These are phyloP conservation scores for Canariomyces notabilis DNA, from an alignment of 2,329 filamentous ascomycete genomes.

Conservation along the genomic window DNA sequence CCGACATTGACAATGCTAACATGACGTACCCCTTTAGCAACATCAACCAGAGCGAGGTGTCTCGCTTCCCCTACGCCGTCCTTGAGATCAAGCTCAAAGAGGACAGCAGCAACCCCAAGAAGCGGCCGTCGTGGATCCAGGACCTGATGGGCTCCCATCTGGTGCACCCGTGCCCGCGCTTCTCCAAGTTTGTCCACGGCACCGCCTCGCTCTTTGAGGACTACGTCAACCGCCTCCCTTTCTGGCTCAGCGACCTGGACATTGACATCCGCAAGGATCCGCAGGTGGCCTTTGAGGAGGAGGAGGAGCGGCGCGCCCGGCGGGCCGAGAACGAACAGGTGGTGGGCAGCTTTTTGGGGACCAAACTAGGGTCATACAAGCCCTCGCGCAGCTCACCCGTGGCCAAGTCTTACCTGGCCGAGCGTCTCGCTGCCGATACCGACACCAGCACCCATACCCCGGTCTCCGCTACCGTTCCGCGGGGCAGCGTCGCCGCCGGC, in stretches of 20 bases:
- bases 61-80: slow-evolving; percentile 82
- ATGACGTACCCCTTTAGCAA: slow-evolving; percentile 84
- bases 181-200: slow-evolving; percentile 96
- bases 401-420: slow-evolving; percentile 59
- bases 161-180: slow-evolving; percentile 80
- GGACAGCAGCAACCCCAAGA: slow-evolving; percentile 49
- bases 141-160: slow-evolving; percentile 91
- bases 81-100: slow-evolving; percentile 88
- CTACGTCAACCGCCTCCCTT: slow-evolving; percentile 90
- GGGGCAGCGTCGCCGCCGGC: slow-evolving; percentile 23
- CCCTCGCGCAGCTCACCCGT: slow-evolving; percentile 61
- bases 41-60: slow-evolving; percentile 87
- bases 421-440: slow-evolving; percentile 47
- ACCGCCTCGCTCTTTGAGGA: slow-evolving; percentile 90
- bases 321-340: slow-evolving; percentile 81
- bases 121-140: slow-evolving; percentile 78
- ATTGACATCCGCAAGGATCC: slow-evolving; percentile 92
- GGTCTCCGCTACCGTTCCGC: slow-evolving; percentile 11
- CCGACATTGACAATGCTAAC: slow-evolving; percentile 76
- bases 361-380: slow-evolving; percentile 50
- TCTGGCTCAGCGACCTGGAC: slow-evolving; percentile 91
- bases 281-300: slow-evolving; percentile 81
- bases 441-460: slow-evolving; percentile 28
- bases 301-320: slow-evolving; percentile 77
- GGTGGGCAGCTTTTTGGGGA: slow-evolving; percentile 80